These are phyloP conservation scores for Colletotrichum sp. DNA, from an alignment of 2,329 filamentous ascomycete genomes.

Conservation along the genomic window DNA sequence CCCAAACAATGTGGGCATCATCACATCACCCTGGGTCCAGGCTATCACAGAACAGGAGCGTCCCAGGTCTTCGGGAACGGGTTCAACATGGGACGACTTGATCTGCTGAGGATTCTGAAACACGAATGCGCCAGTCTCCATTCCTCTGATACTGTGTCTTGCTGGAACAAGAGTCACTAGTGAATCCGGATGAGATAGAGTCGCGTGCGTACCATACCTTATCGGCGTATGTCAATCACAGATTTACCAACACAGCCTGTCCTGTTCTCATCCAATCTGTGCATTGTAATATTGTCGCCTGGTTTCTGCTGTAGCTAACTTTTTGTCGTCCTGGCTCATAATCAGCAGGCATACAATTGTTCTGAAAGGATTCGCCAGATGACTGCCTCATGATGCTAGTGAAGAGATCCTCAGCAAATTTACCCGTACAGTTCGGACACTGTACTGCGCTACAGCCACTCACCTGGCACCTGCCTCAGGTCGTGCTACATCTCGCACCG, in stretches of 20 bases:
- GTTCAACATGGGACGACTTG: neutral
- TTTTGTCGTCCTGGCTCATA: neutral
- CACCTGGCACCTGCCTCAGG: neutral
- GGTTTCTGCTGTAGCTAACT: neutral
- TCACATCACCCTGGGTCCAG: constrained; percentile 2
- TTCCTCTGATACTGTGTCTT: neutral
- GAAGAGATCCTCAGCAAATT: neutral
- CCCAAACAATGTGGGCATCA: constrained; percentile 10
- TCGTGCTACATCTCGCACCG: constrained; percentile 1
- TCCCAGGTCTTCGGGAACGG: neutral
- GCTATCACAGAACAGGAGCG: neutral
- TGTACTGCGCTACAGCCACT: neutral
- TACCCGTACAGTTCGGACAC: neutral
- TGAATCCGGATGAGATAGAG: neutral
- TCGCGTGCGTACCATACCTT: neutral
- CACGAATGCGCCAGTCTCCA: neutral
- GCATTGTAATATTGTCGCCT: neutral
- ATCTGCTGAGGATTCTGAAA: neutral
- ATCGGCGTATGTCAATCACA: neutral
- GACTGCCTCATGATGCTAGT: neutral
- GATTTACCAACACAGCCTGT: neutral
- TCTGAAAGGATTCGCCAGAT: neutral
- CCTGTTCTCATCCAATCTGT: neutral
- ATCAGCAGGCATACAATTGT: neutral
- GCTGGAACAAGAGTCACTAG: neutral